A percentile compares a stretch with the other conserved stretches of the same genome.
These are phyloP conservation scores for Parastagonospora nodorum DNA, from an alignment of 2,329 filamentous ascomycete genomes.

Conservation along the genomic window DNA sequence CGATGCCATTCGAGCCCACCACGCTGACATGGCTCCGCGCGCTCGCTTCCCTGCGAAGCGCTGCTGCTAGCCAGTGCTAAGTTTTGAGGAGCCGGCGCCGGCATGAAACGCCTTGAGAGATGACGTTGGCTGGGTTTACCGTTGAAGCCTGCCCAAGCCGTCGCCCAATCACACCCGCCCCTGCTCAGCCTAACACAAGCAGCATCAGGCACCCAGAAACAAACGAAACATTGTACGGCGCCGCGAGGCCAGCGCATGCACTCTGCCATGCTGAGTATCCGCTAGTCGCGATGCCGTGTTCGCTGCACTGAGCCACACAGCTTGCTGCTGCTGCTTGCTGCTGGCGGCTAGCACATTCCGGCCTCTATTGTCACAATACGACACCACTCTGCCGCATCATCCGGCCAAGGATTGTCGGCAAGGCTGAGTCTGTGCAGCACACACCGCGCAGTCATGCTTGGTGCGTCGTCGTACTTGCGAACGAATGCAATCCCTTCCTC, in stretches of 20 bases:
- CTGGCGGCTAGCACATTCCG: neutral
- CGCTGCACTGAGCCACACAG: neutral
- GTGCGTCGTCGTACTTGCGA: neutral
- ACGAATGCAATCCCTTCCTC: slow-evolving; percentile 3
- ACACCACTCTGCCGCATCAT: slow-evolving; percentile 15
- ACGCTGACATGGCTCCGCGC: slow-evolving; percentile 4
- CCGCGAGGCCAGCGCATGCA: slow-evolving; percentile 10
- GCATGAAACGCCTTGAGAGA: slow-evolving; percentile 19
- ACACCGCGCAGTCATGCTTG: slow-evolving; percentile 3
- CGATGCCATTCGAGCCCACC: slow-evolving; percentile 12
- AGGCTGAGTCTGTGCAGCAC: slow-evolving; percentile 9
- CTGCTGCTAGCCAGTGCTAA: slow-evolving; percentile 16
- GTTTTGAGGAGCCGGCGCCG: slow-evolving; percentile 12
- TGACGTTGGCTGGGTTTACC: slow-evolving; percentile 20
- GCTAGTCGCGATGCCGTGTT: neutral
- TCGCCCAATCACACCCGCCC: slow-evolving; percentile 14
- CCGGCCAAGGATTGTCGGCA: slow-evolving; percentile 12
- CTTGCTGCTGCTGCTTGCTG: neutral
- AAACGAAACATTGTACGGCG: slow-evolving; percentile 1
- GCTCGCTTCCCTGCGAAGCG: slow-evolving; percentile 13
- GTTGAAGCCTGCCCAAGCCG: slow-evolving; percentile 9
- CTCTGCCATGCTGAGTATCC: slow-evolving; percentile 12
- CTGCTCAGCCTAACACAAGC: slow-evolving; percentile 12
- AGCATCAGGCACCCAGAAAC: slow-evolving; percentile 17
- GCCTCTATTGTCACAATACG: neutral